Conservation (phyloP, 2,329 filamentous ascomycete species). For the Nemania serpens region DNA sequence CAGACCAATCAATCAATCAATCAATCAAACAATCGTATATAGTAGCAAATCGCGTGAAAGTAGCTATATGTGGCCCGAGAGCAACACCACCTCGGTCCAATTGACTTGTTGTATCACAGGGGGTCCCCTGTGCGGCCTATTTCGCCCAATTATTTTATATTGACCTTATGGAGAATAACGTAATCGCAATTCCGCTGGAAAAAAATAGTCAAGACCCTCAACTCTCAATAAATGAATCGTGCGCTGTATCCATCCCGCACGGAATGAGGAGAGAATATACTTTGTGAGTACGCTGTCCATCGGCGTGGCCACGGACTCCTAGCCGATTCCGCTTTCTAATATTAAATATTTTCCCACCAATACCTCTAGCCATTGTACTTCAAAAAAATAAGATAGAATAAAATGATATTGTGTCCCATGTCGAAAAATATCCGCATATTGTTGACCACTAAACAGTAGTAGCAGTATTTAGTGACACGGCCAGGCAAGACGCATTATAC, state of each 20-base stretch:
- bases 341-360: background rate
- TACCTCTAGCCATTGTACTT: no score
- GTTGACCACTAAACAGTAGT: no score
- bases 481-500: constrained; percentile 15
- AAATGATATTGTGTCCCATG: no score
- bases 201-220: no score
- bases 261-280: background rate
- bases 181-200: no score
- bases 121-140: no score
- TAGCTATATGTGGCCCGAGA: no score
- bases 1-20: background rate
- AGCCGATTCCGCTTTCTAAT: background rate
- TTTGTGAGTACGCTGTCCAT: background rate
- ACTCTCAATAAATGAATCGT: background rate
- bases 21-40: background rate
- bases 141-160: background rate
- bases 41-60: background rate
- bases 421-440: no score
- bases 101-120: background rate
- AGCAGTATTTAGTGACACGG: no score
- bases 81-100: no score
- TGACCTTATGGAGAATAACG: no score
- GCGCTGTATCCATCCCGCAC: background rate
- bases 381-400: no score
- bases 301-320: background rate